A percentile compares a stretch with the other conserved stretches of the same genome.
Evolutionary conservation across 2,329 filamentous ascomycete species (phyloP).

Genomic region (Elsinoe australis): DNA sequence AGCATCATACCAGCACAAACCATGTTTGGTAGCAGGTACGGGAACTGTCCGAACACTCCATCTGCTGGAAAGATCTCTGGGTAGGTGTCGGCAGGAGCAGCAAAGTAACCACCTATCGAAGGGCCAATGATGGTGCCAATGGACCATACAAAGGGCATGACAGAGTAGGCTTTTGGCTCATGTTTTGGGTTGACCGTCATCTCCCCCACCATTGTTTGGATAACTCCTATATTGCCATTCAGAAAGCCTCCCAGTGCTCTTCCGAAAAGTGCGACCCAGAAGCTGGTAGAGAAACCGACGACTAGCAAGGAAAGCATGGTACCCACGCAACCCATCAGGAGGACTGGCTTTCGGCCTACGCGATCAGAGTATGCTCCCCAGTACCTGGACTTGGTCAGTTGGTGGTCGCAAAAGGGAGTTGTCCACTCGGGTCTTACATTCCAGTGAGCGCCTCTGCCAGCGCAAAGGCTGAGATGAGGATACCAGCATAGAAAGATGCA

Average conservation of each 20-base stretch:
- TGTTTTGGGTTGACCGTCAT: constrained; percentile 75
- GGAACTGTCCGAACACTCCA: constrained; percentile 67
- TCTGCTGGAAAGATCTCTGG: constrained; percentile 60
- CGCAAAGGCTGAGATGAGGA: constrained; percentile 80
- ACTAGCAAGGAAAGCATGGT: constrained; percentile 76
- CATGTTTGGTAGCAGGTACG: constrained; percentile 83
- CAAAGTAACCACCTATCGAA: constrained; percentile 79
- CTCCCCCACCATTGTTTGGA: constrained; percentile 85
- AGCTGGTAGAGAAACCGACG: constrained; percentile 73
- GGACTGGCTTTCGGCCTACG: constrained; percentile 75
- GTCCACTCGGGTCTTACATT: constrained; percentile 42
- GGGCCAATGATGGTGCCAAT: constrained; percentile 85
- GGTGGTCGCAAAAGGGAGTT: not conserved
- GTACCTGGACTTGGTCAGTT: constrained; percentile 36
- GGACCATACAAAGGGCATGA: constrained; percentile 93
- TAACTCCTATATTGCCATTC: constrained; percentile 68
- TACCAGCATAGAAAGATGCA: constrained; percentile 80
- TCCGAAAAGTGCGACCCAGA: constrained; percentile 73
- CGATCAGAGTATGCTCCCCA: constrained; percentile 81
- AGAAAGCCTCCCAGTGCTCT: constrained; percentile 71
- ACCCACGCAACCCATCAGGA: constrained; percentile 71
- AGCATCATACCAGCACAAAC: constrained; percentile 71
- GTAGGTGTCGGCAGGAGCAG: constrained; percentile 67
- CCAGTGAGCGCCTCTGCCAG: constrained; percentile 75
- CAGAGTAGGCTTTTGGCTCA: constrained; percentile 78